Evolutionary conservation across 345 rosid species (phyloP), one percentile per base, ranked within the genome.

Genomic region (Rhizophora apiculata): DNA sequence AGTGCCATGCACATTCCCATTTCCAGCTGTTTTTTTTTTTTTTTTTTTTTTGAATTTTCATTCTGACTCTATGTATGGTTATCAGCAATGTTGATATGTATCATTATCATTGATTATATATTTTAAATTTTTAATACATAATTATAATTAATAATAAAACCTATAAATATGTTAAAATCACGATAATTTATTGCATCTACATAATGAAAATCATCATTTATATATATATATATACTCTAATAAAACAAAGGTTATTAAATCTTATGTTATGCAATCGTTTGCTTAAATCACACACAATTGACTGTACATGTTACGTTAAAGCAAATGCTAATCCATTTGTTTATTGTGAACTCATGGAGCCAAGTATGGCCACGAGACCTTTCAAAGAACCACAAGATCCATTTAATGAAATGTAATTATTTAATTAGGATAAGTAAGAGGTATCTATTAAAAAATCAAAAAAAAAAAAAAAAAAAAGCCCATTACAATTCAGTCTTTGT

Each of bases 321-420:
- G 49, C 18, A 13, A 43, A 43, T 2, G 3, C 18, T 24, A 56
- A 24, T 31, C 24, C 30, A 8, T 60, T 48, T 18, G 30, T 69
- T 67, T 51, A 62, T 7, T 39, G 16, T 9, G 19, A 48, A 20
- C 20, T 16, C 20, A 11, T 15, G 15, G 71, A 30, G 49, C 18
- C 22, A 57, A 43, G 30, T 3, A 66, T 24, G 59, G 69, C 78
- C 77, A 78, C 74, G 69, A 65, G 19, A 62, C n/a, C 66, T 19
- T 8, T n/a, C 26, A 30, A 36, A 49, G 21, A 5, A 36, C 68
- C 59, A 64, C 65, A 8, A 59, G 8, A 13, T 68, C 48, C 31
- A 59, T 10, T 43, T 6, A 21, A 30, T 31, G 46, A 22, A 34
- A 46, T 27, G 21, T 26, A 19, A 21, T 4, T 21, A 9, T 10